Evolutionary conservation across 108 stramenopile genomes (phyloP), one percentile per base, ranked within the genome.

Genomic region (Parietichytrium sp.): DNA sequence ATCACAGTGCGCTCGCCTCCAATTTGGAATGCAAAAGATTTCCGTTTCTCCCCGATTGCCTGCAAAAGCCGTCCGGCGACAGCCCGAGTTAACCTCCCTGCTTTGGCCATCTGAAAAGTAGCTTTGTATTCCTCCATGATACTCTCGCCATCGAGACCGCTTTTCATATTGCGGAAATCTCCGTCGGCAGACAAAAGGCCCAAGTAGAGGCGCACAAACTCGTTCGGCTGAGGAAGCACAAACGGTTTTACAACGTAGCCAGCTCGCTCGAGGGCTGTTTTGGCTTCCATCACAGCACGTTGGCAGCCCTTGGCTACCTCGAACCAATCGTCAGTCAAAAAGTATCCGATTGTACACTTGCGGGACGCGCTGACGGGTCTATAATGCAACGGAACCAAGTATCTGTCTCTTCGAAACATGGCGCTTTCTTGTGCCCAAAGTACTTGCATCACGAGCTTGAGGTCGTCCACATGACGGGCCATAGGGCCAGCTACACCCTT

Each of bases 241-340:
- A 87, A 87, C 23, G 31, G 79, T 20, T 85, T 86, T 23, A 86
- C 83, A 48, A 49, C 84, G 79, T 87, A 84, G 29, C 86, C 85
- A 6, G 82, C 52, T 16, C 31, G 52, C 27, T 47, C 51, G 31
- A 86, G 80, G 7, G 83, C 86, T 20, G 61, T 72, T 2, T 33
- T 72, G 26, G 86, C 82, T 23, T 85, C 86, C 23, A 42, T 23
- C 2, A 87, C 83, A 8, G 87, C 88, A 3, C 88, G 51, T 4
- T 80, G 15, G 48, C 83, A 29, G 31, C 85, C 81, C 23, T 54
- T 15, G 48, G 53, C 84, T 1, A 87, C 85, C 29, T 87, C 12
- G 52, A 87, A 87, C 79, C 84, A 87, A 47, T 83, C 84, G 51
- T 87, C 87, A 4, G 26, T 7, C 29, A 4, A 20, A 8, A 81